phyloP scores from a whole-genome alignment of 2,329 filamentous ascomycete species.

The Plenodomus lindquistii region DNA sequence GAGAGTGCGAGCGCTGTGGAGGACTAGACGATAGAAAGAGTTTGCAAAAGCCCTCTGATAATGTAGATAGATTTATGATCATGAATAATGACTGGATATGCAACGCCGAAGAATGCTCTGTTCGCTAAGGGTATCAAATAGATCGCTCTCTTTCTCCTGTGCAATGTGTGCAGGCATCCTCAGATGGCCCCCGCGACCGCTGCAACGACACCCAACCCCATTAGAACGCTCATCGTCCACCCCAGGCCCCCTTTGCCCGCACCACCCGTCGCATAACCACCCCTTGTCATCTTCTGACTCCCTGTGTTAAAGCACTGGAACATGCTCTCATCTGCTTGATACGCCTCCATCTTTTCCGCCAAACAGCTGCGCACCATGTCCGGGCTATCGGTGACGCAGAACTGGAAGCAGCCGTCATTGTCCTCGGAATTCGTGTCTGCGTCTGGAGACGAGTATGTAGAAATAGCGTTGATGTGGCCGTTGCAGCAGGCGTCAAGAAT shows the following conservation, averaged over 20 bases:
- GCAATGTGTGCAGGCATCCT: background rate
- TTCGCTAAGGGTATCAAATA: background rate
- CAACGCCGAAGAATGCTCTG: background rate
- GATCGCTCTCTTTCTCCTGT: background rate
- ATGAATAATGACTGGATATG: background rate
- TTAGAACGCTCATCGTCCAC: slow-evolving; percentile 7
- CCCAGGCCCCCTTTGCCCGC: slow-evolving; percentile 3
- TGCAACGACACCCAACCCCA: slow-evolving; percentile 15
- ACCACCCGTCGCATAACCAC: slow-evolving; percentile 11
- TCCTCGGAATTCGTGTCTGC: slow-evolving; percentile 10
- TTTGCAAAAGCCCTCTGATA: background rate
- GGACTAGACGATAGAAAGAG: too few relatives aligned
- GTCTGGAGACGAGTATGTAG: slow-evolving; percentile 21
- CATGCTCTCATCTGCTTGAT: slow-evolving; percentile 3
- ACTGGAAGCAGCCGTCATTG: slow-evolving; percentile 28
- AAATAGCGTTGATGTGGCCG: slow-evolving; percentile 32
- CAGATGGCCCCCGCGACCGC: slow-evolving; percentile 2
- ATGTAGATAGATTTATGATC: background rate
- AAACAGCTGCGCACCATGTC: slow-evolving; percentile 15
- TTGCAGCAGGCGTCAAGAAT: slow-evolving; percentile 38
- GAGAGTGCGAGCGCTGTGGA: background rate
- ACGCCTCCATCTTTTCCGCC: slow-evolving; percentile 14
- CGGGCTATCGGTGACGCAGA: slow-evolving; percentile 24
- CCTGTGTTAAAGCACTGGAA: slow-evolving; percentile 19
- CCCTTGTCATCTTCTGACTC: slow-evolving; percentile 7